Conservation (phyloP, 176 grass and related monocot species). For the Lolium rigidum region DNA sequence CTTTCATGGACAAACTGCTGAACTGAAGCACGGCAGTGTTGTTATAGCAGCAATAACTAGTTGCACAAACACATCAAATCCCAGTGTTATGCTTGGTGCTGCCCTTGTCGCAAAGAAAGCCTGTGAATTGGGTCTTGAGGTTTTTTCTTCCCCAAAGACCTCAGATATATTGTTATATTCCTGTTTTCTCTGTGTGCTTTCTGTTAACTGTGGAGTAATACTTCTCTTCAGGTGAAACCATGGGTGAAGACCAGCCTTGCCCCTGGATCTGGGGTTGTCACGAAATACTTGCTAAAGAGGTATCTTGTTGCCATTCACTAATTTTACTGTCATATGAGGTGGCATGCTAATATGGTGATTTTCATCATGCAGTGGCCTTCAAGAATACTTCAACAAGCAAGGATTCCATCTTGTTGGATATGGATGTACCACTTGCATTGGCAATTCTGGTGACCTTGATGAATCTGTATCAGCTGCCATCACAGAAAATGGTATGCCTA, state of each 20-base stretch:
- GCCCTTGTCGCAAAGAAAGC: constrained; percentile 95
- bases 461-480: constrained; percentile 82
- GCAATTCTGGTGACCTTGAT: constrained; percentile 91
- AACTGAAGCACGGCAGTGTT: constrained; percentile 88
- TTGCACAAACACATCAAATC: constrained; percentile 97
- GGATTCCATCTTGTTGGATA: constrained; percentile 91
- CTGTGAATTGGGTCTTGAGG: constrained; percentile 76
- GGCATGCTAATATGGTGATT: constrained; percentile 12
- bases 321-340: constrained; percentile 19
- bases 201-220: not conserved
- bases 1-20: constrained; percentile 77
- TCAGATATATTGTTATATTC: not conserved
- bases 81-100: constrained; percentile 96
- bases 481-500: constrained; percentile 74
- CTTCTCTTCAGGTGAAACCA: constrained; percentile 81
- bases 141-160: constrained; percentile 32
- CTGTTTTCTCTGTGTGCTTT: constrained; percentile 23
- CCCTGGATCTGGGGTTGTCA: constrained; percentile 94
- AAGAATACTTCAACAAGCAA: constrained; percentile 87
- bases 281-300: constrained; percentile 94
- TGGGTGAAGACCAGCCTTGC: constrained; percentile 98
- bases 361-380: constrained; percentile 64
- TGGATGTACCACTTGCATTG: constrained; percentile 95
- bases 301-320: constrained; percentile 33
- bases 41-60: constrained; percentile 97